Evolutionary conservation across 2,329 filamentous ascomycete genomes (phyloP), one percentile per base, ranked within the genome.

Genomic region (Fusarium metavorans): DNA sequence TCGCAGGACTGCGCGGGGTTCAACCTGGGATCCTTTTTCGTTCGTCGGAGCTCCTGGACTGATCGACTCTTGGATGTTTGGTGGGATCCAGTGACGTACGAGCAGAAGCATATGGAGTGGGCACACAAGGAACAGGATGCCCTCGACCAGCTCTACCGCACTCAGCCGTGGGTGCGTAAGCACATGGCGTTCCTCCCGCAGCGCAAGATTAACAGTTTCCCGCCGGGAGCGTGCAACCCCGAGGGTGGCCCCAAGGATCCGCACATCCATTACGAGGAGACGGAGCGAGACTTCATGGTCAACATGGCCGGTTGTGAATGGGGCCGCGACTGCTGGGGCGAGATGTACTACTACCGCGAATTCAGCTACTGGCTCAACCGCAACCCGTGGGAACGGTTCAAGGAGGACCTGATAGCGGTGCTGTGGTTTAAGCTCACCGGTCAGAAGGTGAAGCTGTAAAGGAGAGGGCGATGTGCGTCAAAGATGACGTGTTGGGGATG

Each of bases 221-320:
- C 97, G 0, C 91, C 91, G 0, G 96, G 95, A 9, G 97, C 97
- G 1, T 99, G 97, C 82, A 92, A 92, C 34, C 93, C 95, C 57
- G 91, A 92, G 68, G 75, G 71, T 5, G 80, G 81, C 18, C 90
- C 90, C 61, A 91, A 93, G 77, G 91, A 98, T 78, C 89, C 91
- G 1, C 88, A 88, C 18, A 92, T 97, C 71, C 97, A 99, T 84
- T 99, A 99, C 82, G 88, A 93, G 76, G 88, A 97, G 83, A 88
- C 90, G 48, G 95, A 97, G 69, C 91, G 94, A 32, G 97, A 99
- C 82, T 98, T 99, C 80, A 78, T 98, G 56, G 96, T 99, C 79
- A 99, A 98, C 83, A 98, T 99, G 96, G 97, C 97, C 7, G 97
- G 97, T 5, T 99, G 97, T 82, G 93, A 98, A 83, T 98, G 94